phyloP scores from a whole-genome alignment of 192 early-diverging fungal genomes.

The Pilaira anomala region DNA sequence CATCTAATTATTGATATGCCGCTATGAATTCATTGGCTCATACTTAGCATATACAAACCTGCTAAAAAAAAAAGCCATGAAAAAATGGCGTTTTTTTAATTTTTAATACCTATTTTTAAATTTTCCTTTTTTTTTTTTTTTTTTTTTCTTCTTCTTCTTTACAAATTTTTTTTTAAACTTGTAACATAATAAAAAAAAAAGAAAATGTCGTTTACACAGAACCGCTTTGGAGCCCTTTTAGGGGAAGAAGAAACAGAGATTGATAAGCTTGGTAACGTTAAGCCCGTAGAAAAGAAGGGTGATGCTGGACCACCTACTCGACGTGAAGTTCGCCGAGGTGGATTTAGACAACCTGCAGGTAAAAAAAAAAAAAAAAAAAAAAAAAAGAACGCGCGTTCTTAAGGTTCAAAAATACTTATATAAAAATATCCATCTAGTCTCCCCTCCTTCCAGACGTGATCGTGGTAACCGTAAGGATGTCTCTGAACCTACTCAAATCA shows the following conservation, averaged over 20 bases:
- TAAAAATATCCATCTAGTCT: background rate
- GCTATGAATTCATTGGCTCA: no score
- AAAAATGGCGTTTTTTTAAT: no score
- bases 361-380: background rate
- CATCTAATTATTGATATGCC: no score
- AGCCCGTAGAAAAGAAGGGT: conserved; percentile 10
- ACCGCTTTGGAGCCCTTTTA: conserved; percentile 10
- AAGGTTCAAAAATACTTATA: background rate
- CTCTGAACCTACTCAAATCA: background rate
- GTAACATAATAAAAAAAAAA: background rate
- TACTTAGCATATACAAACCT: no score
- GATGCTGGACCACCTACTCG: conserved; percentile 1
- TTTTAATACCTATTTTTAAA: no score
- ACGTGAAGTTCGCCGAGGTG: conserved; percentile 9
- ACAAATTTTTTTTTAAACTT: background rate
- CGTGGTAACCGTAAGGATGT: conserved; percentile 13
- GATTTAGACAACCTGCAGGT: conserved; percentile 15
- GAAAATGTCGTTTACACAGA: conserved; percentile 5
- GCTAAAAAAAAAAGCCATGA: no score
- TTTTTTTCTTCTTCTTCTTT: background rate
- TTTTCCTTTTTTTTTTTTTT: background rate
- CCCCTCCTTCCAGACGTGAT: conserved; percentile 16
- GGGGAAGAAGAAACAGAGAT: conserved; percentile 1
- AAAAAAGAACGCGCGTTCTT: background rate
- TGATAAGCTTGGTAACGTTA: conserved; percentile 12